Percentiles rank a stretch among this genome's conserved stretches.
Evolutionary conservation across 2,329 filamentous ascomycete genomes (phyloP).

Genomic region (Trichophyton equinum): DNA sequence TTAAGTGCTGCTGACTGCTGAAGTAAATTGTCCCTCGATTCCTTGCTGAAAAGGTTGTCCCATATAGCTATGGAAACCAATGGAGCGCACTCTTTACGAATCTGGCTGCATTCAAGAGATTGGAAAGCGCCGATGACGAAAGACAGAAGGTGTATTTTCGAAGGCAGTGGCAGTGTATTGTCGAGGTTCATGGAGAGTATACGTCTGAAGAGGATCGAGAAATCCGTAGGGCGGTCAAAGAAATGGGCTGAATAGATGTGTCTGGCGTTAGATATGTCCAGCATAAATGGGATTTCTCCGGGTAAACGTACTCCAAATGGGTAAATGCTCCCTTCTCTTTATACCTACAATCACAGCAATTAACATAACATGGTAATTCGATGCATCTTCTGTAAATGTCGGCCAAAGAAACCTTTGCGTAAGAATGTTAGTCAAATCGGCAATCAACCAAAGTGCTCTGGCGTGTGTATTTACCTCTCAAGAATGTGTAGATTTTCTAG

Average conservation of each 20-base stretch:
- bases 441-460: background rate
- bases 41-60: constrained; percentile 78
- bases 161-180: constrained; percentile 48
- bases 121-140: constrained; percentile 91
- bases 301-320: constrained; percentile 58
- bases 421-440: constrained; percentile 15
- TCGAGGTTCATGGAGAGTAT: constrained; percentile 78
- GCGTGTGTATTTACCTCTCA: constrained; percentile 49
- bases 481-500: constrained; percentile 84
- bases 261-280: constrained; percentile 22
- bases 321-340: constrained; percentile 74
- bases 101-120: constrained; percentile 74
- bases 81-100: constrained; percentile 92
- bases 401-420: constrained; percentile 69
- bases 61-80: constrained; percentile 90
- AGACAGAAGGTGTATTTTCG: constrained; percentile 71
- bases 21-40: constrained; percentile 58
- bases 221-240: constrained; percentile 61
- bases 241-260: constrained; percentile 50
- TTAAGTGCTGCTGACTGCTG: constrained; percentile 60
- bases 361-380: constrained; percentile 82
- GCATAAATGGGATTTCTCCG: background rate
- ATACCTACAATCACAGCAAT: constrained; percentile 76
- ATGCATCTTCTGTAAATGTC: constrained; percentile 73
- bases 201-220: constrained; percentile 79